These are phyloP conservation scores for Hypoxylon lienhwacheense DNA, from an alignment of 495 filamentous ascomycete genomes.

Conservation along the genomic window DNA sequence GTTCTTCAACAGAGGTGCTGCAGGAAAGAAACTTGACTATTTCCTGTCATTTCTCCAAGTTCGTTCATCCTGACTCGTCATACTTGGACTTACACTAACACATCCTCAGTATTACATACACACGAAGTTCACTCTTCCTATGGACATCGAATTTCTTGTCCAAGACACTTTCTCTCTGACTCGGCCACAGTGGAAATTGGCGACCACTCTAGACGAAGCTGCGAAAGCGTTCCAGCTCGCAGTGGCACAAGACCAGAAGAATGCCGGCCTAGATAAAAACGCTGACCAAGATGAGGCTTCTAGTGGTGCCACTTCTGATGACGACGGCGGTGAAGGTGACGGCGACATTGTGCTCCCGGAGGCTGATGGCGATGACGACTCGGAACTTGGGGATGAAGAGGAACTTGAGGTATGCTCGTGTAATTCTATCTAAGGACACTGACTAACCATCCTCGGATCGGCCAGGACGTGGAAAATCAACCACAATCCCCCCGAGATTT, in stretches of 20 bases:
- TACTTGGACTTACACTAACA: constrained; percentile 20
- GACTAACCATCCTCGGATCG: constrained; percentile 16
- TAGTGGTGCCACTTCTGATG: constrained; percentile 65
- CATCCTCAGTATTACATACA: constrained; percentile 81
- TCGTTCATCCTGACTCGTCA: neutral
- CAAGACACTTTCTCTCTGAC: constrained; percentile 86
- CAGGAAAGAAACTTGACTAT: constrained; percentile 97
- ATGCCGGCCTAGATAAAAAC: constrained; percentile 66
- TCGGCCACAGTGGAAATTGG: constrained; percentile 89
- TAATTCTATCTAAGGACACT: neutral
- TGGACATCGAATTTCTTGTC: constrained; percentile 96
- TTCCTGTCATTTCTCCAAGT: constrained; percentile 95
- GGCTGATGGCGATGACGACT: constrained; percentile 49
- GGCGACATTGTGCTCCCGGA: constrained; percentile 44
- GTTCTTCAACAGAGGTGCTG: constrained; percentile 90
- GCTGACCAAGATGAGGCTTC: constrained; percentile 69
- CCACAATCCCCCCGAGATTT: constrained; percentile 52
- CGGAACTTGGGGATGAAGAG: constrained; percentile 51
- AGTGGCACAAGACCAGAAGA: constrained; percentile 84
- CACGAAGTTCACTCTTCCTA: constrained; percentile 88
- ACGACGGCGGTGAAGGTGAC: constrained; percentile 64
- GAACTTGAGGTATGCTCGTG: constrained; percentile 50
- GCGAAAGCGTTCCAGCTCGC: constrained; percentile 82
- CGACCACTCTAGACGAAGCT: constrained; percentile 78
- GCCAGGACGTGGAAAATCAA: constrained; percentile 48